Percentiles rank a stretch among this genome's conserved stretches.
These are phyloP conservation scores for Graphiopsis chlorocephala DNA, from an alignment of 2,329 filamentous ascomycete species.

Conservation along the genomic window DNA sequence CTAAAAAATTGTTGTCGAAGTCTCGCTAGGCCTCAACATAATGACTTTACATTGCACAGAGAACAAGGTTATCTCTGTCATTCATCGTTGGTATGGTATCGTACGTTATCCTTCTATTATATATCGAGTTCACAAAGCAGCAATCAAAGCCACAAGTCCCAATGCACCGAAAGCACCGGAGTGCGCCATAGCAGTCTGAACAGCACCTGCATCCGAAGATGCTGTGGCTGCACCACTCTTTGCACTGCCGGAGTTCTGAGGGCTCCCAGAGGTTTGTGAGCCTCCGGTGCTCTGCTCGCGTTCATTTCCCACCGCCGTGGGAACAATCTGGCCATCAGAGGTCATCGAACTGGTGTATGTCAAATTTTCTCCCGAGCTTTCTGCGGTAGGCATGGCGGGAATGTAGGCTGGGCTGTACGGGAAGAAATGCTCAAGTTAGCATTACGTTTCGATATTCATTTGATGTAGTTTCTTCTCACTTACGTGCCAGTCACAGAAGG, in stretches of 20 bases:
- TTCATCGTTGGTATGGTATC: not conserved
- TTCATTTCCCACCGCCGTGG: slow-evolving; percentile 11
- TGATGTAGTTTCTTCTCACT: not conserved
- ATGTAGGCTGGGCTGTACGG: not conserved
- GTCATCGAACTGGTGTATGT: slow-evolving; percentile 15
- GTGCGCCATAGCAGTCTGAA: slow-evolving; percentile 5
- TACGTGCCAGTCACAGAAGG: slow-evolving; percentile 26
- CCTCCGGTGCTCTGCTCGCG: not conserved
- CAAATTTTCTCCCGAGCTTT: slow-evolving; percentile 20
- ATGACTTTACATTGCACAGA: too few species aligned
- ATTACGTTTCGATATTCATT: not conserved
- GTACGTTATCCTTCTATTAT: not conserved
- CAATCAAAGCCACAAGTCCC: slow-evolving; percentile 6
- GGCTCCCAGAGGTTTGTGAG: not conserved
- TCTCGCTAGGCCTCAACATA: too few species aligned
- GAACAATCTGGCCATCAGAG: slow-evolving; percentile 21
- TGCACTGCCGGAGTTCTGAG: not conserved
- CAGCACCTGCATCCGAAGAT: slow-evolving; percentile 3
- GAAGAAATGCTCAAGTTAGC: not conserved
- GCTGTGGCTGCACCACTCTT: not conserved
- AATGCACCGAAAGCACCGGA: not conserved
- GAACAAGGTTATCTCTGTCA: too few species aligned
- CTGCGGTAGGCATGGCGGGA: slow-evolving; percentile 15
- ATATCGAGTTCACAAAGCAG: not conserved
- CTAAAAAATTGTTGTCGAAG: too few species aligned